Percentiles rank a stretch among this genome's conserved stretches.
These are phyloP conservation scores for Diaporthe australafricana DNA, from an alignment of 2,329 filamentous ascomycete genomes.

Conservation along the genomic window DNA sequence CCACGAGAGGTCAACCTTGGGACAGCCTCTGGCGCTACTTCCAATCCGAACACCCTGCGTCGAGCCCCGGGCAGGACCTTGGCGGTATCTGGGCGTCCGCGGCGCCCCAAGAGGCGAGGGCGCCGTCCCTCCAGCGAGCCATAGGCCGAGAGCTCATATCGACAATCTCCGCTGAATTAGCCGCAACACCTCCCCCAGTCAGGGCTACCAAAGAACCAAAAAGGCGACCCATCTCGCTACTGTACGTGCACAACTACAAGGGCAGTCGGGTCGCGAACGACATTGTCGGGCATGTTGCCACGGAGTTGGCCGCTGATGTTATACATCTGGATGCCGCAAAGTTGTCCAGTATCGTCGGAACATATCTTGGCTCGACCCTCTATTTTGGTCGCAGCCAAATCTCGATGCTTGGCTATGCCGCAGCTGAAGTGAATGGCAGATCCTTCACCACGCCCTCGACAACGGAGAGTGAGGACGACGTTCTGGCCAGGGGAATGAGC, in stretches of 20 bases:
- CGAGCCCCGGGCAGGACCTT: constrained; percentile 28
- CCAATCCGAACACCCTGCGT: not conserved
- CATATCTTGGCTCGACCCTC: constrained; percentile 73
- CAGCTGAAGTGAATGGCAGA: constrained; percentile 66
- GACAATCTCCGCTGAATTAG: constrained; percentile 48
- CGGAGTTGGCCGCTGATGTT: constrained; percentile 70
- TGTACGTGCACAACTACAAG: constrained; percentile 50
- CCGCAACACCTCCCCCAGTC: constrained; percentile 39
- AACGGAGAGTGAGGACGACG: constrained; percentile 52
- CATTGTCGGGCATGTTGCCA: constrained; percentile 46
- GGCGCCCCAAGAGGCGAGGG: constrained; percentile 33
- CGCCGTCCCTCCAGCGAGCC: constrained; percentile 40
- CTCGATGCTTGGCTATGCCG: constrained; percentile 67
- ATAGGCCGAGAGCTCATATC: constrained; percentile 47
- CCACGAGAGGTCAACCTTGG: constrained; percentile 38
- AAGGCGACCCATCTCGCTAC: constrained; percentile 49
- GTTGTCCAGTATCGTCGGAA: constrained; percentile 75
- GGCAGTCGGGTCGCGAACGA: constrained; percentile 44
- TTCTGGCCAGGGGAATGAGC: constrained; percentile 38
- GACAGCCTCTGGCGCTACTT: constrained; percentile 29
- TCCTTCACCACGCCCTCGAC: constrained; percentile 54
- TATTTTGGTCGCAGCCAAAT: constrained; percentile 61
- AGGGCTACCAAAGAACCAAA: constrained; percentile 40
- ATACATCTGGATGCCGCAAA: constrained; percentile 77
- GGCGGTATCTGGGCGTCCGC: constrained; percentile 29